Evolutionary conservation across 1,139 yeast species (phyloP).

Genomic region (Lodderomyces oxycetoniae): DNA sequence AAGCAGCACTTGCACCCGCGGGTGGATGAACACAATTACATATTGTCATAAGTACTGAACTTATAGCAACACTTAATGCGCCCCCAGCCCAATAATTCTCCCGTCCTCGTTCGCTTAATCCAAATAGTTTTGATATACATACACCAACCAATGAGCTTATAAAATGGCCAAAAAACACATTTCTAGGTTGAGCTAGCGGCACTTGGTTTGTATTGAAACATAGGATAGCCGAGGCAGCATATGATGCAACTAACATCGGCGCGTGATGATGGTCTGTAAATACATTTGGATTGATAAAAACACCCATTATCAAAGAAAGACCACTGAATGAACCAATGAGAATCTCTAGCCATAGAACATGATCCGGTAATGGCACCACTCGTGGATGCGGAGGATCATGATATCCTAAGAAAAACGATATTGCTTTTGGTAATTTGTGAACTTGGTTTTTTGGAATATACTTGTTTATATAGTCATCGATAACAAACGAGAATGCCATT

Average conservation of each 20-base stretch:
- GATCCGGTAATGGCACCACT: slow-evolving; percentile 30
- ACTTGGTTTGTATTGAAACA: slow-evolving; percentile 53
- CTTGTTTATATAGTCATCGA: slow-evolving; percentile 29
- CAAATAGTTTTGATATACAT: slow-evolving; percentile 52
- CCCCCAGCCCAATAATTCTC: slow-evolving; percentile 58
- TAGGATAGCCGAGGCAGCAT: slow-evolving; percentile 64
- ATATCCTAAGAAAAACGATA: slow-evolving; percentile 32
- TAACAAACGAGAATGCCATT: slow-evolving; percentile 42
- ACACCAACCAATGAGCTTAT: slow-evolving; percentile 52
- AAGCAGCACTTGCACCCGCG: slow-evolving; percentile 66
- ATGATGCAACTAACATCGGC: slow-evolving; percentile 57
- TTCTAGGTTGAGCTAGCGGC: slow-evolving; percentile 68
- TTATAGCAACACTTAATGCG: slow-evolving; percentile 53
- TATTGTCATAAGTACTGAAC: slow-evolving; percentile 56
- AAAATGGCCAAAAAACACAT: slow-evolving; percentile 54
- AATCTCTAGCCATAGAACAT: slow-evolving; percentile 45
- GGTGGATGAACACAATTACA: slow-evolving; percentile 67
- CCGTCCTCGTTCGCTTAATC: slow-evolving; percentile 32
- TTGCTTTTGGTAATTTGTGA: slow-evolving; percentile 24
- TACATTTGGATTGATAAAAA: slow-evolving; percentile 40
- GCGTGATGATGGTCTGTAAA: slow-evolving; percentile 39
- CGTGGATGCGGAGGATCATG: slow-evolving; percentile 18
- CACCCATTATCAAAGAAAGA: slow-evolving; percentile 46
- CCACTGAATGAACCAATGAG: slow-evolving; percentile 50
- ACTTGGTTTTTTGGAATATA: slow-evolving; percentile 25